A percentile compares a stretch with the other conserved stretches of the same genome.
phyloP scores from a whole-genome alignment of 306 rosid genomes.

The Pueraria montana region DNA sequence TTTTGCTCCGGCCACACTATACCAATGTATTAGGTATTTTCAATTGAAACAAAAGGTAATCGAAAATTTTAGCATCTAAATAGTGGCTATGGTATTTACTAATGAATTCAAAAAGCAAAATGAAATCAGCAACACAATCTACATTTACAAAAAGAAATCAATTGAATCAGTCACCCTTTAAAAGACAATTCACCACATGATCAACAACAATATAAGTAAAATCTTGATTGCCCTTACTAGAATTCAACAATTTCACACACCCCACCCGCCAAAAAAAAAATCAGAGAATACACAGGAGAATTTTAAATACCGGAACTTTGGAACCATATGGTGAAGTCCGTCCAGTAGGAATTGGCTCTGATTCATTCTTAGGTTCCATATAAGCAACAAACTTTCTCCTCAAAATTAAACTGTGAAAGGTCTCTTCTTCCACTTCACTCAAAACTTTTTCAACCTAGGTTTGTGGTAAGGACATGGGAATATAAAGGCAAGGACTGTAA shows the following conservation, averaged over 20 bases:
- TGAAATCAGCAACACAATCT: conserved; percentile 5
- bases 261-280: neutral
- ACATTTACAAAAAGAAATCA: conserved; percentile 23
- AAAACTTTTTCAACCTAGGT: conserved; percentile 14
- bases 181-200: neutral
- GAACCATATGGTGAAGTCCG: conserved; percentile 36
- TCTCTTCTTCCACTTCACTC: conserved; percentile 4
- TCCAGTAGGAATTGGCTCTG: conserved; percentile 38
- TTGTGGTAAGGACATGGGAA: neutral
- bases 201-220: conserved; percentile 16
- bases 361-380: conserved; percentile 8
- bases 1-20: neutral
- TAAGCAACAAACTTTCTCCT: neutral
- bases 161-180: conserved; percentile 20
- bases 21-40: conserved; percentile 6
- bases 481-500: neutral
- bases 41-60: conserved; percentile 33
- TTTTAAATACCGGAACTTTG: neutral
- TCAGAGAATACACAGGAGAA: conserved; percentile 24
- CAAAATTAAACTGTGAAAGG: neutral
- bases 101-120: conserved; percentile 27
- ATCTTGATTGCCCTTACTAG: conserved; percentile 24
- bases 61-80: conserved; percentile 23
- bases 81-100: conserved; percentile 29
- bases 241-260: neutral